Base-by-base conservation (phyloP, 352 stramenopile species). In the Pythium rhizo-oryzae region DNA sequence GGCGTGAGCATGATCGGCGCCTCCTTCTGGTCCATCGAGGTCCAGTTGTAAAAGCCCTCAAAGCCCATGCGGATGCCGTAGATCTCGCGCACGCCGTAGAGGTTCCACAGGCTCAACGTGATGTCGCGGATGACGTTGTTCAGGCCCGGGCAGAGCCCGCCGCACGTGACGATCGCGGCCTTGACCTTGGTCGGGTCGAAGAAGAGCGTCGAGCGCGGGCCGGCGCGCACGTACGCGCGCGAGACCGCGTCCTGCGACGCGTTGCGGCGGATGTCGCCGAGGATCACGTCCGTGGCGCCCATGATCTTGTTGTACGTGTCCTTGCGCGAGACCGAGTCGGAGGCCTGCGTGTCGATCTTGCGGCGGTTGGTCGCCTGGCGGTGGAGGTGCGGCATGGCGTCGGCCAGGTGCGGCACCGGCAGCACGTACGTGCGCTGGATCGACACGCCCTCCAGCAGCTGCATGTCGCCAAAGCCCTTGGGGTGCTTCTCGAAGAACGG, bases 41-140 rank as follows among this genome's bases (percentile, higher is more conserved):
- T 81, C 86, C 86, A 94, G 77, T 94, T 92, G 75, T 87, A 89
- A 56, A 94, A 94, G 30, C 86, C 86, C 4, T 71, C 79, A 64
- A 92, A 94, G 54, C 86, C 86, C 86, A 94, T 94, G 53, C 78
- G 75, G 70, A 94, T 94, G 46, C 86, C 86, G 67, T 90, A 94
- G 66, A 94, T 86, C 3, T 91, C 81, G n/a, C 78, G 82, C 62
- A 93, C 85, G 50, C 85, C 88, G 75, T 97, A 97, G 28, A 95
- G 72, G 59, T 91, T 90, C 79, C 84, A 94, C 18, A 99, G 76
- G 12, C 91, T 93, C 13, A 98, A 87, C 13, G 96, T 98, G 64
- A 99, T 93, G 75, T 99, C 96, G 61, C 96, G 90, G 65, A 99
- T 95, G 28, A 99, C 95, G 76, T 99, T 99, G 82, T 99, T 99